Evolutionary conservation across 768 basidiomycete genomes (phyloP).

Genomic region (Termitomyces sp.): DNA sequence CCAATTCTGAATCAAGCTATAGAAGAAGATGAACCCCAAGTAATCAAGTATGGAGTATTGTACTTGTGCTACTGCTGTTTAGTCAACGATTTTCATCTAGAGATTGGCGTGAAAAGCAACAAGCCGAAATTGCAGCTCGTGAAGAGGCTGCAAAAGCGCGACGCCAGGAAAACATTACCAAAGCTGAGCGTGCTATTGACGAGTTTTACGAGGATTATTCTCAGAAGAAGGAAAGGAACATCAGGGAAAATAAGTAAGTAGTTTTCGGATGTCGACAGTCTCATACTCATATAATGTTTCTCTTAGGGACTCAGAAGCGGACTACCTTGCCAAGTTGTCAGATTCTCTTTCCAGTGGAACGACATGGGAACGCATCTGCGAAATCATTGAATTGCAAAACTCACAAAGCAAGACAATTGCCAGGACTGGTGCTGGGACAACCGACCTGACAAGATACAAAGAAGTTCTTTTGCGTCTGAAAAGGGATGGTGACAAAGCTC

Average conservation of each 20-base stretch:
- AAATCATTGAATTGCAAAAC: slow-evolving; percentile 83
- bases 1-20: slow-evolving; percentile 66
- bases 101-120: slow-evolving; percentile 85
- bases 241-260: slow-evolving; percentile 91
- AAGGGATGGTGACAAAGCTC: slow-evolving; percentile 87
- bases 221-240: slow-evolving; percentile 82
- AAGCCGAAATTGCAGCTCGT: slow-evolving; percentile 73
- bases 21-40: slow-evolving; percentile 79
- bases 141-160: slow-evolving; percentile 75
- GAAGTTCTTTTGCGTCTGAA: slow-evolving; percentile 86
- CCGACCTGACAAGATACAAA: slow-evolving; percentile 86
- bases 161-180: slow-evolving; percentile 77
- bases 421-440: slow-evolving; percentile 79
- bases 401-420: slow-evolving; percentile 97
- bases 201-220: slow-evolving; percentile 89
- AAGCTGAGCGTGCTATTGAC: slow-evolving; percentile 83
- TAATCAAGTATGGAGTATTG: slow-evolving; percentile 61
- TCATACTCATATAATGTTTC: not conserved
- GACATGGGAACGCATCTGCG: slow-evolving; percentile 93
- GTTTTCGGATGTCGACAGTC: not conserved
- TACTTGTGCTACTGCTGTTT: not conserved
- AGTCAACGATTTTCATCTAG: slow-evolving; percentile 29
- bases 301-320: slow-evolving; percentile 77
- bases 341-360: slow-evolving; percentile 83
- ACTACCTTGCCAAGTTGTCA: slow-evolving; percentile 67